Evolutionary conservation across 2,329 filamentous ascomycete genomes (phyloP).

Genomic region (Cytospora piceicola): DNA sequence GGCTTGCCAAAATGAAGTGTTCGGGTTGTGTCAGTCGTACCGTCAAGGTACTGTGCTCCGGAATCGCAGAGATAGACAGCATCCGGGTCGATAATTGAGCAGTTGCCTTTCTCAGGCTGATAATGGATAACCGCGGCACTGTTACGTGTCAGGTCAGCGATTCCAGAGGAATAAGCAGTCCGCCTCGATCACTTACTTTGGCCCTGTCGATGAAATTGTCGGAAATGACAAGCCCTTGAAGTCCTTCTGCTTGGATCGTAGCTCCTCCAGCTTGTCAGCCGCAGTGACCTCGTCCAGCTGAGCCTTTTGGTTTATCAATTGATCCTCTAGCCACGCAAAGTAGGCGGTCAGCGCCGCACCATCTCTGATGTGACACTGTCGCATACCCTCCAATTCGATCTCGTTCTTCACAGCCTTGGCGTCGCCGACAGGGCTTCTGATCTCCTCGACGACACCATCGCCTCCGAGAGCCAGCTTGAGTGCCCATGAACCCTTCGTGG

Average conservation of each 20-base stretch:
- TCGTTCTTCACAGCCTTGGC: constrained; percentile 95
- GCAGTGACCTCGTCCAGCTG: constrained; percentile 84
- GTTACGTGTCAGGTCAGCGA: constrained; percentile 5
- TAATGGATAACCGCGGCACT: constrained; percentile 98
- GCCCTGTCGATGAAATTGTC: constrained; percentile 92
- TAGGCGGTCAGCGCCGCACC: constrained; percentile 89
- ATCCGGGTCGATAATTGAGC: constrained; percentile 80
- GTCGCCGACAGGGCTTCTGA: constrained; percentile 84
- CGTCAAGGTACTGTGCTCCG: constrained; percentile 93
- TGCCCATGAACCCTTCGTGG: constrained; percentile 91
- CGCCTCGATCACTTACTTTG: constrained; percentile 57
- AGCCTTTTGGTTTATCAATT: constrained; percentile 73
- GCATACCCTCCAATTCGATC: constrained; percentile 88
- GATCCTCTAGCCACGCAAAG: constrained; percentile 95
- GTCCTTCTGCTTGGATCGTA: constrained; percentile 69
- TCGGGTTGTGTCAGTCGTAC: constrained; percentile 93
- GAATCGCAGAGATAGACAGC: constrained; percentile 95
- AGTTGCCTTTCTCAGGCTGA: constrained; percentile 81
- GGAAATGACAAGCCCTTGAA: constrained; percentile 93
- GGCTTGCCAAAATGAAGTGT: constrained; percentile 91
- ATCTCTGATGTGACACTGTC: constrained; percentile 89
- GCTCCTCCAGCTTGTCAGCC: constrained; percentile 85
- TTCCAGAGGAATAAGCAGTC: neutral
- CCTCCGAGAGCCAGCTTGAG: constrained; percentile 85
- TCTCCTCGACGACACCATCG: constrained; percentile 81